A percentile compares a stretch with the other conserved stretches of the same genome.
Conservation (phyloP, 2,329 filamentous ascomycete genomes). For the Purpureocillium lavendulum region DNA sequence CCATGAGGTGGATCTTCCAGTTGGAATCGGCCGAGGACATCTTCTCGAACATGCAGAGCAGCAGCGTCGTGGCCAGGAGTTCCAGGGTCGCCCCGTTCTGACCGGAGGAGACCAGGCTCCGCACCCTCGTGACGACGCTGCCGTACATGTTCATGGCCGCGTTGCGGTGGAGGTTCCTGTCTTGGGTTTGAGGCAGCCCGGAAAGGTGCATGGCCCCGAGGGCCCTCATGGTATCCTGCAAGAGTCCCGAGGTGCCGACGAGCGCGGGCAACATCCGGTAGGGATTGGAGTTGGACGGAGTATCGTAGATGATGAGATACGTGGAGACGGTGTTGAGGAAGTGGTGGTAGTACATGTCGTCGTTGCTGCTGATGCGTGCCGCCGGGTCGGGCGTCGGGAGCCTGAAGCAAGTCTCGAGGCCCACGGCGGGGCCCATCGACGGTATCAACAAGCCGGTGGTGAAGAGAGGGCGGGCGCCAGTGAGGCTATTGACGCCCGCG, state of each 20-base stretch:
- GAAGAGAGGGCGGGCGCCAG: constrained; percentile 10
- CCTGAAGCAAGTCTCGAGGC: constrained; percentile 1
- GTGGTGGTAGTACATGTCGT: constrained; percentile 23
- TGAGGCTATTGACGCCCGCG: neutral
- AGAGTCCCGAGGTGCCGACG: constrained; percentile 33
- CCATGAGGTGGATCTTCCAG: constrained; percentile 27
- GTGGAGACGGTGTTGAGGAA: constrained; percentile 31
- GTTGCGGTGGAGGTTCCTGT: constrained; percentile 24
- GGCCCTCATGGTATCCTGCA: constrained; percentile 28
- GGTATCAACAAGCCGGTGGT: constrained; percentile 8
- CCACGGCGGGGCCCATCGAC: neutral
- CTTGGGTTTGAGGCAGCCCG: constrained; percentile 21
- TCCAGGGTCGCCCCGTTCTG: constrained; percentile 14
- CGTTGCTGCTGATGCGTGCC: constrained; percentile 1
- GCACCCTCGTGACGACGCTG: constrained; percentile 18
- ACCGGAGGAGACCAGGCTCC: constrained; percentile 17
- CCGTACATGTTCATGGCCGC: constrained; percentile 28
- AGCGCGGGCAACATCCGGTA: constrained; percentile 31
- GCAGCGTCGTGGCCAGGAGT: constrained; percentile 12
- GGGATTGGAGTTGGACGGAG: constrained; percentile 24
- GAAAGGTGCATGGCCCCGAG: constrained; percentile 29
- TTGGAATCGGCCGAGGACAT: constrained; percentile 15
- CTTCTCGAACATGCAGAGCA: constrained; percentile 10
- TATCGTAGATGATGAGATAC: constrained; percentile 33
- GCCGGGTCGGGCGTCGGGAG: neutral